phyloP scores from a whole-genome alignment of 768 basidiomycete genomes.

The Atractiella rhizophila region DNA sequence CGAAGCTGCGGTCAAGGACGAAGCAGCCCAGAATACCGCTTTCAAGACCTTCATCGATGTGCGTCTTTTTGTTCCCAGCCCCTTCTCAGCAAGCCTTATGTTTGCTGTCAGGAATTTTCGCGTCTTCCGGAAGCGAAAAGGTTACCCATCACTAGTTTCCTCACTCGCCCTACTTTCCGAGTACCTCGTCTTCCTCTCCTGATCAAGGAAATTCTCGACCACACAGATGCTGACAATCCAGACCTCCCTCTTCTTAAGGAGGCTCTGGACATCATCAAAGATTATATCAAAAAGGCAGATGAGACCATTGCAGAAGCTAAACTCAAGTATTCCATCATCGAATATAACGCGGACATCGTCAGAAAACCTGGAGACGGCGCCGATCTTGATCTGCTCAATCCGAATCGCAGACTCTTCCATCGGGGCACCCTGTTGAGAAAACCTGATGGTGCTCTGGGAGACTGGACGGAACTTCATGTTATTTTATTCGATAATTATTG shows the following conservation, averaged over 20 bases:
- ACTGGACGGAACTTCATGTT: constrained; percentile 71
- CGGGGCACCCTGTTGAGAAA: constrained; percentile 60
- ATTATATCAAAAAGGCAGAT: constrained; percentile 24
- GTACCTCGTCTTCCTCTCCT: constrained; percentile 70
- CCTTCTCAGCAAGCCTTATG: constrained; percentile 13
- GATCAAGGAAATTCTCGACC: constrained; percentile 51
- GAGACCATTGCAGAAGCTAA: constrained; percentile 64
- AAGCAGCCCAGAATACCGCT: constrained; percentile 51
- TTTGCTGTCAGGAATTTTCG: not conserved
- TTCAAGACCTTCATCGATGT: constrained; percentile 74
- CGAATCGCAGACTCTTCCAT: constrained; percentile 57
- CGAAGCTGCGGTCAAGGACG: constrained; percentile 66
- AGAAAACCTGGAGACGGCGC: constrained; percentile 56
- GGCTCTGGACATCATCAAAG: constrained; percentile 62
- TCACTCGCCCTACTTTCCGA: constrained; percentile 73
- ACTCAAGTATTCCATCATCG: constrained; percentile 71
- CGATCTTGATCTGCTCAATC: constrained; percentile 72
- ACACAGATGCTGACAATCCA: constrained; percentile 44
- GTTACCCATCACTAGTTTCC: constrained; percentile 76
- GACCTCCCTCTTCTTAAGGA: constrained; percentile 63
- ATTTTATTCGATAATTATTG: constrained; percentile 79
- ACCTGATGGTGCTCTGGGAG: constrained; percentile 53
- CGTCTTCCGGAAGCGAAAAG: constrained; percentile 26
- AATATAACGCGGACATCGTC: constrained; percentile 49
- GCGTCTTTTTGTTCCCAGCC: constrained; percentile 26